A percentile compares a stretch with the other conserved stretches of the same genome.
These are phyloP conservation scores for Micractinium conductrix DNA, from an alignment of 139 green algal genomes.

Conservation along the genomic window DNA sequence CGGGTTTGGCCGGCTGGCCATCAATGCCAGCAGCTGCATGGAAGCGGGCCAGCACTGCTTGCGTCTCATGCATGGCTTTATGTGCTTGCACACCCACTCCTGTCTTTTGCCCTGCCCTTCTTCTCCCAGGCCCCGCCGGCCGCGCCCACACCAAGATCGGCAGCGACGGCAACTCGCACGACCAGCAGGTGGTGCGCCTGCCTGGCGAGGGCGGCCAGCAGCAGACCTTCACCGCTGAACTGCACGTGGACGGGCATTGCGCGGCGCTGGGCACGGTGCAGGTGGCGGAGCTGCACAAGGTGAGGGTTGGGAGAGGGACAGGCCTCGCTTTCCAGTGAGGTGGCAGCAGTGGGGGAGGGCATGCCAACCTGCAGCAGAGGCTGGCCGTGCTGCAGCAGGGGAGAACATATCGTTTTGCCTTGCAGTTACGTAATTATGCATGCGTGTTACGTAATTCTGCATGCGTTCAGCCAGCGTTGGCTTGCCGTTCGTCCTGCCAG, in stretches of 20 bases:
- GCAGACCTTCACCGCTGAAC: constrained; percentile 34
- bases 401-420: too few species aligned
- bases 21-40: background rate
- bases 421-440: too few species aligned
- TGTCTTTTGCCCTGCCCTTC: background rate
- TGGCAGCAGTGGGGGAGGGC: too few species aligned
- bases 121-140: background rate
- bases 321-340: too few species aligned
- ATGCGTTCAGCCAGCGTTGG: too few species aligned
- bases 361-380: too few species aligned
- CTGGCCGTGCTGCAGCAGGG: too few species aligned
- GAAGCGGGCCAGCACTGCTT: background rate
- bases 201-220: constrained; percentile 7
- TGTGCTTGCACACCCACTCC: background rate
- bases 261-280: constrained; percentile 36
- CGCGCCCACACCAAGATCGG: constrained; percentile 24
- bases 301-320: background rate
- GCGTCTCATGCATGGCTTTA: background rate
- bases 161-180: constrained; percentile 37
- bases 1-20: background rate
- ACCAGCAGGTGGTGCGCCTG: constrained; percentile 25
- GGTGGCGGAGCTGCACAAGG: constrained; percentile 46
- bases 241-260: constrained; percentile 27
- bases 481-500: too few species aligned
- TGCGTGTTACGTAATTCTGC: too few species aligned